A percentile compares a stretch with the other conserved stretches of the same genome.
Conservation (phyloP, 2,329 filamentous ascomycete species). For the Microascus cirrosus region DNA sequence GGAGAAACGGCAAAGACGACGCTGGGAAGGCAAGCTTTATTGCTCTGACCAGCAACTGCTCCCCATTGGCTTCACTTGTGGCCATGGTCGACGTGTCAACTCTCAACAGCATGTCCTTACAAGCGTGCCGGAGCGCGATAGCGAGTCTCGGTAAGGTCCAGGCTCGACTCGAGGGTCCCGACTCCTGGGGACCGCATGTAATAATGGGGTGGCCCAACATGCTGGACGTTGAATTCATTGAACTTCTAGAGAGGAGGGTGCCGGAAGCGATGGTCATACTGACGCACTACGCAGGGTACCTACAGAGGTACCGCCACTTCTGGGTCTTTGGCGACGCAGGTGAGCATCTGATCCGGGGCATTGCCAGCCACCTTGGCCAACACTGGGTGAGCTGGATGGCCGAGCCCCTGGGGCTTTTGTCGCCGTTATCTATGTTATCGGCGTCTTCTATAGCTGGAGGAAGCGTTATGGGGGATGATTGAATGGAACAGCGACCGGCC, state of each 20-base stretch:
- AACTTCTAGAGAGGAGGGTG: constrained; percentile 18
- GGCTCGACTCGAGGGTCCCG: neutral
- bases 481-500: too few relatives aligned
- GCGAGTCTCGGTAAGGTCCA: neutral
- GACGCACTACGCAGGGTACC: constrained; percentile 28
- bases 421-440: too few relatives aligned
- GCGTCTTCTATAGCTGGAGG: too few relatives aligned
- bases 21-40: neutral
- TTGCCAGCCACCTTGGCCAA: constrained; percentile 15
- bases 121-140: neutral
- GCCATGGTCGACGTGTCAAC: neutral
- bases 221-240: constrained; percentile 16
- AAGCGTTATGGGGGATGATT: too few relatives aligned
- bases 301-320: constrained; percentile 20
- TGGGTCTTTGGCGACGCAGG: constrained; percentile 23
- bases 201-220: neutral
- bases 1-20: neutral
- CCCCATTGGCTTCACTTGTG: too few relatives aligned
- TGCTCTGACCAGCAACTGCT: too few relatives aligned
- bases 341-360: constrained; percentile 13
- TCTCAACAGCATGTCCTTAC: neutral
- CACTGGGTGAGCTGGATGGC: constrained; percentile 18
- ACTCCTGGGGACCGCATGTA: neutral
- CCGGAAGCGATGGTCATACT: constrained; percentile 28
- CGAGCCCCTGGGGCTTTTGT: constrained; percentile 1